These are phyloP conservation scores for Paecilomyces formosus DNA, from an alignment of 2,329 filamentous ascomycete species.

Conservation along the genomic window DNA sequence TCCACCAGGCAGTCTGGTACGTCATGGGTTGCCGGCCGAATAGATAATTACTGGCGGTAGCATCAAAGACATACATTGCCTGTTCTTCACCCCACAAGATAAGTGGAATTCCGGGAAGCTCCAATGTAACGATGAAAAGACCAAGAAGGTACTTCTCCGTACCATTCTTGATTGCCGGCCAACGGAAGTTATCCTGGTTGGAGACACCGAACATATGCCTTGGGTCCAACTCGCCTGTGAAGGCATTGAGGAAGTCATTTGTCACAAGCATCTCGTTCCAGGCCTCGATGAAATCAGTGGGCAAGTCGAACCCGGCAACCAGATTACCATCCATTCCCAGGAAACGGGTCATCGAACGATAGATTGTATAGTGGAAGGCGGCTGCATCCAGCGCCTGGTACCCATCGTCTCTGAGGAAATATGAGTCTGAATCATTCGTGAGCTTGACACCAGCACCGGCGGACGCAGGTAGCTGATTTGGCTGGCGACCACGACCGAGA, in stretches of 20 bases:
- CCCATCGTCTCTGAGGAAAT: conserved; percentile 41
- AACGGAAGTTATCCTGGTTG: conserved; percentile 55
- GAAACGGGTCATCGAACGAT: conserved; percentile 48
- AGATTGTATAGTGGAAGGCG: conserved; percentile 52
- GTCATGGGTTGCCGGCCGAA: conserved; percentile 52
- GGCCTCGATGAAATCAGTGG: conserved; percentile 39
- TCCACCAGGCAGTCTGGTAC: conserved; percentile 49
- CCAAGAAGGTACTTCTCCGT: conserved; percentile 47
- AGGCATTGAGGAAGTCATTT: conserved; percentile 48
- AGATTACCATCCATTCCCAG: conserved; percentile 47
- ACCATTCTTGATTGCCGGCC: conserved; percentile 48
- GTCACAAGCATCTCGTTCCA: conserved; percentile 46
- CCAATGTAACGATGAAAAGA: conserved; percentile 45
- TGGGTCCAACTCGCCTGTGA: conserved; percentile 49
- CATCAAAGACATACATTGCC: conserved; percentile 51
- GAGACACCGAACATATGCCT: conserved; percentile 52
- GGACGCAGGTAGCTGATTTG: conserved; percentile 36
- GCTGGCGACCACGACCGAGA: conserved; percentile 48
- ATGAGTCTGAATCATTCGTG: conserved; percentile 28
- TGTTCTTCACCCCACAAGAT: conserved; percentile 55
- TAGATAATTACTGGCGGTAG: conserved; percentile 52
- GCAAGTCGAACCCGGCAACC: conserved; percentile 38
- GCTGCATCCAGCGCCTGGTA: conserved; percentile 45
- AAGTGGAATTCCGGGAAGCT: conserved; percentile 49
- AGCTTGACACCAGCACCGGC: conserved; percentile 36